Evolutionary conservation across 805 yeast species (phyloP).

Genomic region (Saturnispora saitoi): DNA sequence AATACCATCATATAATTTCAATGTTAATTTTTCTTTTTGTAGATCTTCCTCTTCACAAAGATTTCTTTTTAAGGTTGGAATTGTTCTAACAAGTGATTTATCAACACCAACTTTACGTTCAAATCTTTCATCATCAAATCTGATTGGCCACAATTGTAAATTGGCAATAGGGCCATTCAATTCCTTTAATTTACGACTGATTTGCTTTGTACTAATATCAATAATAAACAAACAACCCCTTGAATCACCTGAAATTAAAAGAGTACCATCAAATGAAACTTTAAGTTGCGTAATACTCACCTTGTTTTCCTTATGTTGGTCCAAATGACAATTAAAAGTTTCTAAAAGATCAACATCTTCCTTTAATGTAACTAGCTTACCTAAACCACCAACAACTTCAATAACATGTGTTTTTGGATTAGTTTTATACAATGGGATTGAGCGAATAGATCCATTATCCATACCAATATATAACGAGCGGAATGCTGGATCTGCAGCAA

Average conservation of each 20-base stretch:
- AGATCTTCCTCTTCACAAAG: constrained; percentile 34
- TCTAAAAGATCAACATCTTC: constrained; percentile 42
- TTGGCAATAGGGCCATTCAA: constrained; percentile 23
- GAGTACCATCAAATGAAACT: constrained; percentile 68
- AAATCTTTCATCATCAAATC: constrained; percentile 12
- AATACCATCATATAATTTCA: constrained; percentile 25
- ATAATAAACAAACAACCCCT: constrained; percentile 59
- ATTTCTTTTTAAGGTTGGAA: constrained; percentile 62
- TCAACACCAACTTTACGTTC: constrained; percentile 25
- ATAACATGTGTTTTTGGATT: constrained; percentile 32
- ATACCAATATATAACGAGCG: constrained; percentile 68
- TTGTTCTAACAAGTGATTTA: constrained; percentile 29
- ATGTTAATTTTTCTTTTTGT: constrained; percentile 36
- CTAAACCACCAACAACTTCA: constrained; percentile 55
- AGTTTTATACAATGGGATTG: constrained; percentile 40
- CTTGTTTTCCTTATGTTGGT: constrained; percentile 17
- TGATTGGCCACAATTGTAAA: constrained; percentile 17
- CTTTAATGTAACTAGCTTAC: constrained; percentile 39
- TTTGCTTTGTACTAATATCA: constrained; percentile 66
- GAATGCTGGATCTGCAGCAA: constrained; percentile 71
- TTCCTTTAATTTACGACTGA: constrained; percentile 44
- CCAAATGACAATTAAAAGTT: constrained; percentile 47
- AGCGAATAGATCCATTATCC: constrained; percentile 49
- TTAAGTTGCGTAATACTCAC: constrained; percentile 43
- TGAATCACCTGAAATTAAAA: constrained; percentile 63